Evolutionary conservation across 2,329 filamentous ascomycete species (phyloP).

Genomic region (Chalaropsis thielavioides): DNA sequence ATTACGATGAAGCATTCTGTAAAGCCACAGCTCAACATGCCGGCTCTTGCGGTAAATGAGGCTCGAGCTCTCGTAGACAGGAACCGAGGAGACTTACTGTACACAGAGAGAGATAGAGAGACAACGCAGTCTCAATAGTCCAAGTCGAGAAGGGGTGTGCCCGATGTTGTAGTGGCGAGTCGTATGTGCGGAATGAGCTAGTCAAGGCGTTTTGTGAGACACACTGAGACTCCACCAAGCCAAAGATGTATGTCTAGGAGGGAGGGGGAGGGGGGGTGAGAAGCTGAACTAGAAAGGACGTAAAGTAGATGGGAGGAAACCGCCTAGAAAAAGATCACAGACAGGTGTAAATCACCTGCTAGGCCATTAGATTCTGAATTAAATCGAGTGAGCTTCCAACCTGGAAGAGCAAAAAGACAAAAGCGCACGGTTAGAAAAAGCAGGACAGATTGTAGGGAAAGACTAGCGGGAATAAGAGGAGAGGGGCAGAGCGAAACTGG

Average conservation of each 20-base stretch:
- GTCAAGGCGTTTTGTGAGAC: background rate
- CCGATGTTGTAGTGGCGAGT: background rate
- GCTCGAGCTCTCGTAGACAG: background rate
- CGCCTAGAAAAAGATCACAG: background rate
- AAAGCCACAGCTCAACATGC: background rate
- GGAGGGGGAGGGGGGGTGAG: background rate
- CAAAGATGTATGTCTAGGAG: background rate
- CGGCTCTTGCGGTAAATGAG: background rate
- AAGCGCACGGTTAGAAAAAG: background rate
- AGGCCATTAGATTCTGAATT: background rate
- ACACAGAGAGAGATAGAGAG: background rate
- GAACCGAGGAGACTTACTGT: background rate
- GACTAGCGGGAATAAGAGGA: background rate
- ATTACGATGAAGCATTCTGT: background rate
- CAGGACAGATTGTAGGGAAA: background rate
- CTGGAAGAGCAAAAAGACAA: background rate
- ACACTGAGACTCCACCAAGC: background rate
- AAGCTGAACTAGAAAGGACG: background rate
- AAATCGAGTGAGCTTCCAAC: background rate
- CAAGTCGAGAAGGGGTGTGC: background rate
- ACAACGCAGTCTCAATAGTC: background rate
- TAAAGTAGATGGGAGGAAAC: background rate
- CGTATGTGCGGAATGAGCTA: background rate
- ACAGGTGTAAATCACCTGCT: background rate
- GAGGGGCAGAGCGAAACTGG: conserved; percentile 1